Evolutionary conservation across 306 rosid genomes (phyloP).

Genomic region (Cucurbita pepo): DNA sequence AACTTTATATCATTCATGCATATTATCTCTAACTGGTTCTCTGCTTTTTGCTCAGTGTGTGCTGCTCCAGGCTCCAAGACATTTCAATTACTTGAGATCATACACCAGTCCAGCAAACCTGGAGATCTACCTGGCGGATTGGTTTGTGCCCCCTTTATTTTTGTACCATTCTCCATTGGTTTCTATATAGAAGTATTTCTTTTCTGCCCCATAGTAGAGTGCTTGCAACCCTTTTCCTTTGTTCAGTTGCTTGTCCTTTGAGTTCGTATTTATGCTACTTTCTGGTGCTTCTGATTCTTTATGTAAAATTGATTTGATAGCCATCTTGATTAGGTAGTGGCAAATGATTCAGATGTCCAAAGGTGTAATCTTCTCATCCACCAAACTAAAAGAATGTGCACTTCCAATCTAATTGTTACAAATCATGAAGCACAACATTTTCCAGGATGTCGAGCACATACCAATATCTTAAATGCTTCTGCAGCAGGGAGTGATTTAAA

Average conservation of each 20-base stretch:
- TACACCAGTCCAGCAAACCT: conserved; percentile 55
- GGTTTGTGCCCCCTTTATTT: conserved; percentile 35
- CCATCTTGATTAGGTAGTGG: conserved; percentile 51
- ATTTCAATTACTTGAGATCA: conserved; percentile 89
- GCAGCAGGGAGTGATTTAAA: conserved; percentile 19
- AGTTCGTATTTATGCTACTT: background rate
- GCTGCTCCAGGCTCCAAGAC: conserved; percentile 99
- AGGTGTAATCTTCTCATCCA: conserved; percentile 98
- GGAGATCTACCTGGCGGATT: conserved; percentile 74
- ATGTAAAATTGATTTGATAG: conserved; percentile 2
- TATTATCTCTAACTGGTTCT: conserved; percentile 1
- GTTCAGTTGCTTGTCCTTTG: background rate
- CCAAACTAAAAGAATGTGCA: conserved; percentile 98
- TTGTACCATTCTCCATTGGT: conserved; percentile 2
- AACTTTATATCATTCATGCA: background rate
- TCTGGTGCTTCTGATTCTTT: conserved; percentile 4
- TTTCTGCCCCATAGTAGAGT: background rate
- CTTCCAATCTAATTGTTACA: conserved; percentile 87
- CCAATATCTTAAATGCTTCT: conserved; percentile 16
- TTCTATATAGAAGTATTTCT: background rate
- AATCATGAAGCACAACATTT: conserved; percentile 99
- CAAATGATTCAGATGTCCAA: conserved; percentile 96
- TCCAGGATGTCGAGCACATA: conserved; percentile 70
- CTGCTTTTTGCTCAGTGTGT: conserved; percentile 52
- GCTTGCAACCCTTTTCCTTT: background rate